Conservation (phyloP, 2,329 filamentous ascomycete genomes). For the Sordariomycetes sp. region DNA sequence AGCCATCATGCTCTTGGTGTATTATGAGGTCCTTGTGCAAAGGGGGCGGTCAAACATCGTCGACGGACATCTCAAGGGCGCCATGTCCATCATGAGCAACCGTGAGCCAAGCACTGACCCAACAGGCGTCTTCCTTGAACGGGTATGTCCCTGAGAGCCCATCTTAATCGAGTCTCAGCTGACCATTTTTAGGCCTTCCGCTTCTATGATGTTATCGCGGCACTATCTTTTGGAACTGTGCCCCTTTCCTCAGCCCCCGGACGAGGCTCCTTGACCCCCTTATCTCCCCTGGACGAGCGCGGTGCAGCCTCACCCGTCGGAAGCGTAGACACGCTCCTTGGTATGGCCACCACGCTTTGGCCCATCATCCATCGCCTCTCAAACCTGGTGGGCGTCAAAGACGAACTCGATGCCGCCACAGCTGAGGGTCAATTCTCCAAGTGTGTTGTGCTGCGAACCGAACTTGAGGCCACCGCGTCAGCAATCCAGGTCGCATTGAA, state of each 20-base stretch:
- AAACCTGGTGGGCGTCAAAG: conserved; percentile 42
- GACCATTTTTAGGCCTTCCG: conserved; percentile 42
- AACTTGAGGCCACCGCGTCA: conserved; percentile 40
- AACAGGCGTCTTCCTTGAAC: conserved; percentile 48
- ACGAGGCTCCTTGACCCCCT: conserved; percentile 33
- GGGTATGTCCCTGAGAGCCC: conserved; percentile 27
- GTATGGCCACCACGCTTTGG: conserved; percentile 54
- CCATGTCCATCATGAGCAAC: conserved; percentile 50
- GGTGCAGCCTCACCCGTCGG: conserved; percentile 35
- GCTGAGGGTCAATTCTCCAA: conserved; percentile 30
- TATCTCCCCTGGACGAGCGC: conserved; percentile 35
- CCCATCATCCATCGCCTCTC: conserved; percentile 54
- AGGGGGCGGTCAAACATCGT: conserved; percentile 50
- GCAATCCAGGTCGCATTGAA: conserved; percentile 46
- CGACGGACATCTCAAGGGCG: conserved; percentile 51
- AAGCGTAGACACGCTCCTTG: conserved; percentile 49
- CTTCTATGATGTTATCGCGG: conserved; percentile 57
- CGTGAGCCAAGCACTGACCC: conserved; percentile 34
- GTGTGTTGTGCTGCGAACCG: conserved; percentile 36
- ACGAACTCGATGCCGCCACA: conserved; percentile 37
- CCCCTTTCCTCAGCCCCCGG: conserved; percentile 43
- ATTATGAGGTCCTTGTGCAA: conserved; percentile 57
- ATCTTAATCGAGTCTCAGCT: not conserved
- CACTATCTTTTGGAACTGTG: conserved; percentile 49
- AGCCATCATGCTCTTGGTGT: conserved; percentile 52